Base-by-base conservation (phyloP, 2,329 filamentous ascomycete genomes). In the Scopulariopsis brevicaulis region DNA sequence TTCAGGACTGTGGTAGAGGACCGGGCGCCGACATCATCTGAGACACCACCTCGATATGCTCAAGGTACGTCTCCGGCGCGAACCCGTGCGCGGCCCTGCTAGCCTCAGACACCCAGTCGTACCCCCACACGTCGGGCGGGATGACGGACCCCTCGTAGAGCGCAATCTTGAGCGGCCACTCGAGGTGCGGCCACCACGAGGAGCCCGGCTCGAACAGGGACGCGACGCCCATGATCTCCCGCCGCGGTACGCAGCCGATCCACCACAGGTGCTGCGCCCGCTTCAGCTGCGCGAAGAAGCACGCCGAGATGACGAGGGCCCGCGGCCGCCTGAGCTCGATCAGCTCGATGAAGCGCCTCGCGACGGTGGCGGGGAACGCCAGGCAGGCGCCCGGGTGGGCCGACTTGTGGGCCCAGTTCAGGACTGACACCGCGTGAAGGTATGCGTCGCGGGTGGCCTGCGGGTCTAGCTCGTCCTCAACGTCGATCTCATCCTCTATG, bases 241-340 rank as follows among this genome's bases (percentile, higher is more conserved):
- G 78, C 18, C 79, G 77, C 8, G 84, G 80, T 64, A 87, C 84
- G 46, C 85, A 84, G 22, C 83, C 77, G 32, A 89, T 72, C 86
- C 86, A 90, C 86, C 86, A 90, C 18, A 84, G 73, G 18, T 74
- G 69, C 60, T 85, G 80, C 61, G 86, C 73, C 37, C 77, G 77
- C 65, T 84, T 84, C 53, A 88, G 73, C 43, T 86, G 71, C 32
- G 82, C 84, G 64, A 86, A 86, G 67, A 86, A 87, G 66, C 81
- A 84, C 7, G 83, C 84, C 1, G 87, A 75, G 40, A 86, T 82
- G 35, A 80, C 78, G 32, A 87, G 73, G 1, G 84, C 82, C 14
- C 84, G 80, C 1, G 84, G 84, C 14, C 80, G 76, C 59, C 80
- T 77, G 57, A 76, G 73, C 60, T 80, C 77, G 14, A 89, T 74